phyloP scores from a whole-genome alignment of 768 basidiomycete species.

The Suillus decipiens region DNA sequence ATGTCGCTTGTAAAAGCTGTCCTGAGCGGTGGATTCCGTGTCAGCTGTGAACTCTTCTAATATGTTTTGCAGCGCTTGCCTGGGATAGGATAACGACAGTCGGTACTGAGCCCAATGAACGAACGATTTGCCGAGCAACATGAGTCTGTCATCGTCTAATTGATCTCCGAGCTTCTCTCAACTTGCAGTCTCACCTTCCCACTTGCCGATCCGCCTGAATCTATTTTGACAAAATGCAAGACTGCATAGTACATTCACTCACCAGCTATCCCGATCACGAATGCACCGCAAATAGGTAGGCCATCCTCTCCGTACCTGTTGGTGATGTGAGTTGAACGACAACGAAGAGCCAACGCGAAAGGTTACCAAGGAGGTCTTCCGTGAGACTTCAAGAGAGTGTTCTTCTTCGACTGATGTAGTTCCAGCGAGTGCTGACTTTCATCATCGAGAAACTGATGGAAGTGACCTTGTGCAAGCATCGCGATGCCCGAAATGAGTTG shows the following conservation, averaged over 20 bases:
- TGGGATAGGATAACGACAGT: constrained; percentile 91
- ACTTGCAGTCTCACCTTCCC: constrained; percentile 61
- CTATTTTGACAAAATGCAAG: background rate
- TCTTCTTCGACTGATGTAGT: constrained; percentile 50
- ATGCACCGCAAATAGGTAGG: constrained; percentile 66
- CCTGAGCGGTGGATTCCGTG: constrained; percentile 44
- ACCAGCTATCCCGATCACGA: constrained; percentile 87
- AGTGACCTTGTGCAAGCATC: constrained; percentile 31
- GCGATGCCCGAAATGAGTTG: constrained; percentile 5
- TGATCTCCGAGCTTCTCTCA: constrained; percentile 1
- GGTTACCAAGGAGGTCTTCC: constrained; percentile 81
- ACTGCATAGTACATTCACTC: constrained; percentile 18
- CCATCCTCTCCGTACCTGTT: constrained; percentile 81
- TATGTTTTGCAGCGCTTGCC: constrained; percentile 36
- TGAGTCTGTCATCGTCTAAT: constrained; percentile 57
- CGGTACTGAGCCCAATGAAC: constrained; percentile 79
- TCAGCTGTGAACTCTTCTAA: background rate
- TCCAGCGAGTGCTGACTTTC: constrained; percentile 22
- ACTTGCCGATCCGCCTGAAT: constrained; percentile 78
- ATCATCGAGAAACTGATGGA: constrained; percentile 22
- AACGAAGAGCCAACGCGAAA: constrained; percentile 12
- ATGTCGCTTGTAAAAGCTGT: constrained; percentile 91
- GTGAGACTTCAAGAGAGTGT: constrained; percentile 79
- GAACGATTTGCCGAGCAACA: constrained; percentile 81
- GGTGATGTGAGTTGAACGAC: constrained; percentile 14